Conservation (phyloP, 306 rosid species). For the Cucurbita ficifolia region DNA sequence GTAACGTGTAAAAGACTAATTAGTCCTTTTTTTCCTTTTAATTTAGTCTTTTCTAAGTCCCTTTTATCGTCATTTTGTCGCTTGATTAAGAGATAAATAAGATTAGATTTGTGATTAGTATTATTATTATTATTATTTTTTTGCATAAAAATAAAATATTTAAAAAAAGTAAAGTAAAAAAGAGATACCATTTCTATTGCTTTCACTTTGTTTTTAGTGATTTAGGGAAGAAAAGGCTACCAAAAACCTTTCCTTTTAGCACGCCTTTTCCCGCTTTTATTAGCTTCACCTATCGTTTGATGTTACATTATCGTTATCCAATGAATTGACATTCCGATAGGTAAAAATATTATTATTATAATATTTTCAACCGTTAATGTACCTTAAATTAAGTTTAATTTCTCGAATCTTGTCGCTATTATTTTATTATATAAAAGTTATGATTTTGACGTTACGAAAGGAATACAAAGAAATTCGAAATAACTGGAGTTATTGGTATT, state of each 20-base stretch:
- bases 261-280: background rate
- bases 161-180: background rate
- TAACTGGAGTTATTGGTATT: background rate
- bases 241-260: background rate
- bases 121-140: no score
- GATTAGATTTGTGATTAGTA: background rate
- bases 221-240: background rate
- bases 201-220: slow-evolving; percentile 1
- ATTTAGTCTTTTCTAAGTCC: background rate
- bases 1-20: background rate
- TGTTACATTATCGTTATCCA: slow-evolving; percentile 6
- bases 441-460: no score
- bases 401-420: background rate
- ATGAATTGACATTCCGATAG: background rate
- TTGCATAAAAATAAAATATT: background rate
- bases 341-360: background rate
- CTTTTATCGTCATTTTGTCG: slow-evolving; percentile 3
- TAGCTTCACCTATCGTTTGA: background rate
- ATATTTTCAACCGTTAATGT: background rate
- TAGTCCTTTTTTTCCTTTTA: background rate
- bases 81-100: background rate
- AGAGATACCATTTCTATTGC: background rate
- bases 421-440: no score
- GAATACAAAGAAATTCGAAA: no score
- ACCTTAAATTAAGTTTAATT: background rate